A percentile compares a stretch with the other conserved stretches of the same genome.
Evolutionary conservation across 495 filamentous ascomycete genomes (phyloP).

Genomic region (Penicillium pancosmium): DNA sequence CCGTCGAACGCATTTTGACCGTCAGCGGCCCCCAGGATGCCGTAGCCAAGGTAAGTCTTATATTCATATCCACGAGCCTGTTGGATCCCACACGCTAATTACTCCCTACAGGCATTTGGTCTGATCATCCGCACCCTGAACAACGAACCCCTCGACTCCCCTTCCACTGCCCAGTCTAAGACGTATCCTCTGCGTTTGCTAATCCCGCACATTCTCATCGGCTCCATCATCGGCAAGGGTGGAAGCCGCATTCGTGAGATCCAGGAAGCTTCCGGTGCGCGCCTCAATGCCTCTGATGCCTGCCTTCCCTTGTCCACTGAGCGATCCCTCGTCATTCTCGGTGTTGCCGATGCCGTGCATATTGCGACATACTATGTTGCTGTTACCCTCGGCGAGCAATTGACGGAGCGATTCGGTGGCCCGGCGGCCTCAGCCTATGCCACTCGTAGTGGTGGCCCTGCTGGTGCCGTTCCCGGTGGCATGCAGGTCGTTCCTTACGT

Average conservation of each 20-base stretch:
- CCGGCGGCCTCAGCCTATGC: constrained; percentile 96
- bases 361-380: constrained; percentile 99
- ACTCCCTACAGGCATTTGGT: constrained; percentile 77
- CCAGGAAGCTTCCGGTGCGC: constrained; percentile 93
- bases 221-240: constrained; percentile 97
- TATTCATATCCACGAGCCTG: neutral
- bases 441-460: constrained; percentile 89
- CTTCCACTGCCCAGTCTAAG: constrained; percentile 91
- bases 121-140: constrained; percentile 97
- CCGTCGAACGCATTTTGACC: constrained; percentile 94
- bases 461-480: constrained; percentile 89
- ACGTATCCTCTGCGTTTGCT: constrained; percentile 95
- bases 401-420: constrained; percentile 93
- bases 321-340: constrained; percentile 91
- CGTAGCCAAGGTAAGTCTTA: constrained; percentile 81
- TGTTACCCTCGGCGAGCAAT: constrained; percentile 91
- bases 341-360: constrained; percentile 91
- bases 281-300: constrained; percentile 93
- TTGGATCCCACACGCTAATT: constrained; percentile 9
- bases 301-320: constrained; percentile 93
- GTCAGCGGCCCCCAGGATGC: constrained; percentile 95
- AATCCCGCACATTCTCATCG: constrained; percentile 95
- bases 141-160: constrained; percentile 84
- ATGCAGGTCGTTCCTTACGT: constrained; percentile 98
- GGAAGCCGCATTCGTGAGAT: constrained; percentile 97